Evolutionary conservation across 108 stramenopile species (phyloP).

Genomic region (Fragilaria radians): DNA sequence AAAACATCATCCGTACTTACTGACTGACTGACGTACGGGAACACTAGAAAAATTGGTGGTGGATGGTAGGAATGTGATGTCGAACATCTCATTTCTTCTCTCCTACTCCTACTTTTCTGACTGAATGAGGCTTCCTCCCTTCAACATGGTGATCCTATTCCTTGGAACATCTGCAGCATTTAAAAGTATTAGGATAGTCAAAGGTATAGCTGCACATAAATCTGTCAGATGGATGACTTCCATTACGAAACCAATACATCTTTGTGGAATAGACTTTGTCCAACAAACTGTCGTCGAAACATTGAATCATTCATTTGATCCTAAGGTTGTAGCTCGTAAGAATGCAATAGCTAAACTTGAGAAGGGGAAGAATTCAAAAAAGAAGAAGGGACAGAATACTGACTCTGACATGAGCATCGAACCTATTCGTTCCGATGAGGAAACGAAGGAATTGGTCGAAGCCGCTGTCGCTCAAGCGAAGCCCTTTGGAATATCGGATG

Average conservation of each 20-base stretch:
- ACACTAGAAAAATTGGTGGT: too few species aligned
- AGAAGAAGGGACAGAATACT: slow-evolving; percentile 11
- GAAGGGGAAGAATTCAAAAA: slow-evolving; percentile 52
- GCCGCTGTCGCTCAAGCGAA: slow-evolving; percentile 47
- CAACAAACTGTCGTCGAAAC: slow-evolving; percentile 51
- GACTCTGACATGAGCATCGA: slow-evolving; percentile 12
- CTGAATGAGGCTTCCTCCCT: too few species aligned
- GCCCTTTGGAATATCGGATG: slow-evolving; percentile 52
- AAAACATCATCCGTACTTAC: too few species aligned
- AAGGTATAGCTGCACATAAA: too few species aligned
- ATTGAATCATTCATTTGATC: slow-evolving; percentile 71
- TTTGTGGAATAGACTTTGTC: slow-evolving; percentile 50
- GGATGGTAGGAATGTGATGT: too few species aligned
- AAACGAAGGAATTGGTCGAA: slow-evolving; percentile 46
- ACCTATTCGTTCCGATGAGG: slow-evolving; percentile 41
- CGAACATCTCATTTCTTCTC: too few species aligned
- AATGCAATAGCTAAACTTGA: slow-evolving; percentile 62
- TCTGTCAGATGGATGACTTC: not conserved
- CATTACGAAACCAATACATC: slow-evolving; percentile 1
- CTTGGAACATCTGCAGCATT: too few species aligned
- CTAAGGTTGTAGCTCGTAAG: slow-evolving; percentile 57
- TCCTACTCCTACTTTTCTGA: too few species aligned
- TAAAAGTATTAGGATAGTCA: too few species aligned
- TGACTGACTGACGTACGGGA: too few species aligned
- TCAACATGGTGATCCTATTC: too few species aligned